phyloP scores from a whole-genome alignment of 2,329 filamentous ascomycete genomes.

The Helicocarpus griseus region DNA sequence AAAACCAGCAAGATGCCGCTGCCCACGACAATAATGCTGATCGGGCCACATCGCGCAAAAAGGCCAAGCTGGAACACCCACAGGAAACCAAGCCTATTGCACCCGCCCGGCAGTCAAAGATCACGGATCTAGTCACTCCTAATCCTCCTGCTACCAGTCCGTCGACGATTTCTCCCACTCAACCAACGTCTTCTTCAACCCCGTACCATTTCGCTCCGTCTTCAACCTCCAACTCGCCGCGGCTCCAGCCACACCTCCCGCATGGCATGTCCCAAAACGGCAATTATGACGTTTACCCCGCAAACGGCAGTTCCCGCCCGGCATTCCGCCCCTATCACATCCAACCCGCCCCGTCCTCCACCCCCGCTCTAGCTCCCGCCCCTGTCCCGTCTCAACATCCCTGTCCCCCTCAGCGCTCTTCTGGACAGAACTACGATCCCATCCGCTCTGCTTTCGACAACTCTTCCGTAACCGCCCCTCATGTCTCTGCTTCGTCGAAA shows the following conservation, averaged over 20 bases:
- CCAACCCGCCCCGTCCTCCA: conserved; percentile 36
- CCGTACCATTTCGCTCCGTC: neutral
- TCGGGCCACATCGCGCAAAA: conserved; percentile 34
- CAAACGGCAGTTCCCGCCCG: conserved; percentile 39
- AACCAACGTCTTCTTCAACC: neutral
- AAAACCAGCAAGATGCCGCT: conserved; percentile 10
- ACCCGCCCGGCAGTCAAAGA: conserved; percentile 27
- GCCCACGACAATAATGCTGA: conserved; percentile 11
- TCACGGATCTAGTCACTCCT: conserved; percentile 30
- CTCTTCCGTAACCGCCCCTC: conserved; percentile 27
- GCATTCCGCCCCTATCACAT: conserved; percentile 51
- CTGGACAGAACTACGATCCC: conserved; percentile 80
- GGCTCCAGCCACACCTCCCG: conserved; percentile 7
- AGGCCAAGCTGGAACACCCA: conserved; percentile 32
- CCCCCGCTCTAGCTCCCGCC: conserved; percentile 30
- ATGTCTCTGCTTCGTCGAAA: conserved; percentile 23
- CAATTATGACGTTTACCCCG: conserved; percentile 33
- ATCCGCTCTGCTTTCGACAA: conserved; percentile 61
- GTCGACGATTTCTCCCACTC: conserved; percentile 1
- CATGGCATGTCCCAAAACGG: conserved; percentile 21
- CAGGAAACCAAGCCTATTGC: conserved; percentile 15
- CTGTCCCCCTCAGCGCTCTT: conserved; percentile 44
- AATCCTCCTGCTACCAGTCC: conserved; percentile 6
- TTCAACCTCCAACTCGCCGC: conserved; percentile 12
- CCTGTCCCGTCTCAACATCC: conserved; percentile 38